Conservation (phyloP, 2,329 filamentous ascomycete species). For the Alternaria postmessia region DNA sequence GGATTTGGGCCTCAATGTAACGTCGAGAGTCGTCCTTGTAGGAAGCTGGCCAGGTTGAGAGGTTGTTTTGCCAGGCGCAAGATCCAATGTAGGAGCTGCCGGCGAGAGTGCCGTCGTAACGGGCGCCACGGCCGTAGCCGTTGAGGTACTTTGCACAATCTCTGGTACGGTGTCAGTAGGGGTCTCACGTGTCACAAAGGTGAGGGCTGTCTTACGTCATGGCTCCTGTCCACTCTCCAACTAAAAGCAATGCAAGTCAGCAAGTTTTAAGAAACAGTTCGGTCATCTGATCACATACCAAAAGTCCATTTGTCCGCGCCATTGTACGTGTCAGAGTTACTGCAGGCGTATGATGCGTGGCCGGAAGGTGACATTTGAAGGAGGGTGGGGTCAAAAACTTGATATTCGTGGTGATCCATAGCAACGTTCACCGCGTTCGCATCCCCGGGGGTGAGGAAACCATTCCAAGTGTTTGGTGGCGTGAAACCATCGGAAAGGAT, state of each 20-base stretch:
- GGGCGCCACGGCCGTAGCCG: constrained; percentile 66
- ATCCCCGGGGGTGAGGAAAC: constrained; percentile 63
- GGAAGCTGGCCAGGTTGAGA: constrained; percentile 57
- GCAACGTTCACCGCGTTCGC: constrained; percentile 63
- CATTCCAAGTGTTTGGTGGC: constrained; percentile 66
- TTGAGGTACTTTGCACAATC: constrained; percentile 63
- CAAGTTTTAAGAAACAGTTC: background rate
- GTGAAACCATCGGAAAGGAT: constrained; percentile 67
- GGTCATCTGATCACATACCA: constrained; percentile 12
- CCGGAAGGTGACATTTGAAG: constrained; percentile 60
- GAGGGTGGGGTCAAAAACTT: constrained; percentile 65
- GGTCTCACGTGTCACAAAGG: background rate
- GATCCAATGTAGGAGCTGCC: constrained; percentile 60
- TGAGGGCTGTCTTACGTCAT: constrained; percentile 58
- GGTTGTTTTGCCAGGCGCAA: constrained; percentile 61
- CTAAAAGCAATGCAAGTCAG: constrained; percentile 49
- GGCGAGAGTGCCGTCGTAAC: constrained; percentile 66
- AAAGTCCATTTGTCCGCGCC: constrained; percentile 68
- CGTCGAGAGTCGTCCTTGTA: constrained; percentile 58
- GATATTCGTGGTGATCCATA: constrained; percentile 74
- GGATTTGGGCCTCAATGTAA: constrained; percentile 65
- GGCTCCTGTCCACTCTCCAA: constrained; percentile 74
- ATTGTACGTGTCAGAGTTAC: constrained; percentile 58
- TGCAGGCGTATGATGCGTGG: constrained; percentile 66
- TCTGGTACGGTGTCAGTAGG: constrained; percentile 3